Evolutionary conservation across 345 rosid species (phyloP), one percentile per base, ranked within the genome.

Genomic region (Physaria fendleri): DNA sequence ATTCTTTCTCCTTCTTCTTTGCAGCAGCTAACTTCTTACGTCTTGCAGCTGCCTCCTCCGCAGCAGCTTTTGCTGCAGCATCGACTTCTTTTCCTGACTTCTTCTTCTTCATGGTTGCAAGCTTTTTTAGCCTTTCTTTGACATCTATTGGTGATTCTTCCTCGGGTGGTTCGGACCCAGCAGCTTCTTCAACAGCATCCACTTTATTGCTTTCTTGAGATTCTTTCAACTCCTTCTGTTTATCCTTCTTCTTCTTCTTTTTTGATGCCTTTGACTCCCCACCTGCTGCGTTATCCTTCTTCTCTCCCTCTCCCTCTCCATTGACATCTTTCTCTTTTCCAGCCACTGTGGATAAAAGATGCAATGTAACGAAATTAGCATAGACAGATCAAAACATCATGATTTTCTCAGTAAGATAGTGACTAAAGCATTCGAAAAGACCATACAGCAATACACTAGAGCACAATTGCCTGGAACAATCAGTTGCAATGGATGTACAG

Each of bases 1-100:
- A 49, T 72, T 82, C 85, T 85, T 87, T 79, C 83, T 95, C 69
- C 83, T 87, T n/a, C 67, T 90, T 90, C 93, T 90, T 85, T 13
- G 94, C 85, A 21, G 91, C 88, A 1, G 84, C 85, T 52, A 87
- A 79, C 80, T 58, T 85, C 13, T 86, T 92, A 51, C 65, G 78
- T 70, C 83, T 80, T 4, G 81, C 83, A 72, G 95, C 87, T 34
- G 87, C 94, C 75, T 90, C 95, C 40, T 54, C 61, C 5, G 95
- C 90, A 24, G 82, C 95, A 24, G 82, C 84, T 54, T 75, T 74
- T 1, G 97, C 85, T 20, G 83, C 87, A 23, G 79, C 75, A 67
- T 80, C 95, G 72, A 80, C 56, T 77, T 90, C 95, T 76, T 83
- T 87, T 76, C 74, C 57, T 0, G 89, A 82, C 44, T 82, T 90